Evolutionary conservation across 2,329 filamentous ascomycete species (phyloP).

Genomic region (Ophiostoma novo-ulmi): DNA sequence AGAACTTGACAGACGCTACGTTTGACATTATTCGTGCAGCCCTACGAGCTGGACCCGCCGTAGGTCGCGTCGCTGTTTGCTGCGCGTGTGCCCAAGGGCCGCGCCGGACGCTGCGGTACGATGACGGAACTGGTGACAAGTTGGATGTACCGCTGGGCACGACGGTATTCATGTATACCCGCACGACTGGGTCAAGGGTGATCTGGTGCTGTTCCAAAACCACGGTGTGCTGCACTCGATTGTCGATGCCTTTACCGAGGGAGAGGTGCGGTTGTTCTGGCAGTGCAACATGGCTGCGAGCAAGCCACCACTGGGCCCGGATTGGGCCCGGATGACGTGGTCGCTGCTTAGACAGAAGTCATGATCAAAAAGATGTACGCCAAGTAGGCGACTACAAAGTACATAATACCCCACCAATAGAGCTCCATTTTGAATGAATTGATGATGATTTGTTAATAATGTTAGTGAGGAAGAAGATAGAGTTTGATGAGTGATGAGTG

Average conservation of each 20-base stretch:
- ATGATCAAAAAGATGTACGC: background rate
- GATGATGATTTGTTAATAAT: too few relatives aligned
- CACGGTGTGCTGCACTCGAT: slow-evolving; percentile 69
- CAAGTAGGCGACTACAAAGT: background rate
- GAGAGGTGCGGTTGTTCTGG: slow-evolving; percentile 69
- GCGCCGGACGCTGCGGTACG: slow-evolving; percentile 56
- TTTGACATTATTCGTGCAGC: slow-evolving; percentile 59
- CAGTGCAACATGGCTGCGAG: slow-evolving; percentile 76
- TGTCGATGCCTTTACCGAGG: slow-evolving; percentile 65
- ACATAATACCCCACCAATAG: background rate
- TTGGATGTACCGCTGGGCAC: slow-evolving; percentile 67
- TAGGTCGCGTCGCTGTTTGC: slow-evolving; percentile 67
- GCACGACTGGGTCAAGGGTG: slow-evolving; percentile 72
- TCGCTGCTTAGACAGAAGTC: background rate
- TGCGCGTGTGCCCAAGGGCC: slow-evolving; percentile 60
- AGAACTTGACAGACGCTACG: slow-evolving; percentile 58
- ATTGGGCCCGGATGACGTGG: slow-evolving; percentile 15
- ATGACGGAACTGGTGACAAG: slow-evolving; percentile 63
- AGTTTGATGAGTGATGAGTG: too few relatives aligned
- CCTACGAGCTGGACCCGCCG: slow-evolving; percentile 67
- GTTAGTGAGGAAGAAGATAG: background rate
- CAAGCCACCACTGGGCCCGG: slow-evolving; percentile 25
- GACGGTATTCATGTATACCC: slow-evolving; percentile 72
- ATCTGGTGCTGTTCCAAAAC: slow-evolving; percentile 74
- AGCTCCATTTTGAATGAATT: background rate